Evolutionary conservation across 352 stramenopile genomes (phyloP).

Genomic region (Pythium oligandrum): DNA sequence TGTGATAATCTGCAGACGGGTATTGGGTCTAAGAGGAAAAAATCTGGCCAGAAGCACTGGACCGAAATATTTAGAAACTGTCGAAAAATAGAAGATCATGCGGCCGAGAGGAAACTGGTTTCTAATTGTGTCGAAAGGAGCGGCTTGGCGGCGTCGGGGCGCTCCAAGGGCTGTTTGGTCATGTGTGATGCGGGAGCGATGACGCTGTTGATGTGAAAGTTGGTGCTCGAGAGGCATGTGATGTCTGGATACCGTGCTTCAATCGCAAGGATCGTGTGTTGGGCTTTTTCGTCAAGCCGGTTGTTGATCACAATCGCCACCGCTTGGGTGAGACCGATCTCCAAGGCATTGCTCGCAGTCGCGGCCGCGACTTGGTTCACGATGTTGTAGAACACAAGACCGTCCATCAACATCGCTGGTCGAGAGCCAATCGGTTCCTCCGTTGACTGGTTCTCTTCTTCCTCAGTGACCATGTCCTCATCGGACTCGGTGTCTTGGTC

Average conservation of each 20-base stretch:
- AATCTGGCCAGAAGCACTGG: too few relatives aligned
- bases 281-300: constrained; percentile 11
- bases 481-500: constrained; percentile 7
- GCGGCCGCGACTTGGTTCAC: constrained; percentile 34
- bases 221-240: constrained; percentile 31
- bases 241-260: constrained; percentile 62
- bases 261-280: constrained; percentile 48
- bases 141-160: neutral
- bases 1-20: too few relatives aligned
- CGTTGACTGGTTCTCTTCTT: constrained; percentile 1
- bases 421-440: neutral
- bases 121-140: constrained; percentile 9
- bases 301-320: constrained; percentile 20
- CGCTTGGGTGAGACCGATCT: constrained; percentile 35
- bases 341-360: constrained; percentile 30
- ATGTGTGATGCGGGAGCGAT: neutral
- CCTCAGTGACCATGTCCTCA: constrained; percentile 4
- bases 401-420: constrained; percentile 20
- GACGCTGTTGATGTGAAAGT: neutral
- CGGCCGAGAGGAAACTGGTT: constrained; percentile 16
- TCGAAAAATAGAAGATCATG: constrained; percentile 3
- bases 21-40: too few relatives aligned
- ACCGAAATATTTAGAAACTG: too few relatives aligned
- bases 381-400: constrained; percentile 63
- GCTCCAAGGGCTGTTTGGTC: neutral